phyloP scores from a whole-genome alignment of 176 grass and related monocot genomes.

The Saccharum officinarum region DNA sequence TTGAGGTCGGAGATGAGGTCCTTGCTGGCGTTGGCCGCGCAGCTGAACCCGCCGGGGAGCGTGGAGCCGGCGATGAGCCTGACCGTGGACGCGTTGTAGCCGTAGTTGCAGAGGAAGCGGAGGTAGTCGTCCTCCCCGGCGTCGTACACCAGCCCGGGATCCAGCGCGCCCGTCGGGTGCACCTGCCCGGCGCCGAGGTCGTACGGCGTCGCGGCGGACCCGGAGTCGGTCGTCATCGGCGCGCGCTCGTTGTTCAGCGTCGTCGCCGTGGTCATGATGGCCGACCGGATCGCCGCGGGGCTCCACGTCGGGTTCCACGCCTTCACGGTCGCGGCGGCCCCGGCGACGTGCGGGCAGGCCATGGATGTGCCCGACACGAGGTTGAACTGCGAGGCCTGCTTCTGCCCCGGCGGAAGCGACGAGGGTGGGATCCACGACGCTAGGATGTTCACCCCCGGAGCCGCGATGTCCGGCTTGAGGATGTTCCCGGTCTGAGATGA shows the following conservation, averaged over 20 bases:
- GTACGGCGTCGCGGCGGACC: slow-evolving; percentile 60
- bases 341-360: slow-evolving; percentile 84
- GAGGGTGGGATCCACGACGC: slow-evolving; percentile 74
- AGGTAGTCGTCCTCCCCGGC: slow-evolving; percentile 56
- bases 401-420: slow-evolving; percentile 58
- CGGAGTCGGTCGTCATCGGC: slow-evolving; percentile 47
- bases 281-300: slow-evolving; percentile 73
- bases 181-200: slow-evolving; percentile 79
- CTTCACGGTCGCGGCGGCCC: slow-evolving; percentile 61
- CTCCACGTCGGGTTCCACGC: slow-evolving; percentile 91
- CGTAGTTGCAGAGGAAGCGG: slow-evolving; percentile 85
- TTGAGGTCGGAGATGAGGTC: slow-evolving; percentile 85
- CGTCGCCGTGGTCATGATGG: slow-evolving; percentile 88
- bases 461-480: slow-evolving; percentile 83
- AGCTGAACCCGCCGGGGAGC: slow-evolving; percentile 43
- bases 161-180: slow-evolving; percentile 55
- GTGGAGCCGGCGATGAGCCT: slow-evolving; percentile 53
- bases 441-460: slow-evolving; percentile 89
- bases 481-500: slow-evolving; percentile 55
- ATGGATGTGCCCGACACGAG: slow-evolving; percentile 89
- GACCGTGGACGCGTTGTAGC: slow-evolving; percentile 57
- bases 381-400: slow-evolving; percentile 70
- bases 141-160: slow-evolving; percentile 83
- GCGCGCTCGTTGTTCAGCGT: slow-evolving; percentile 54
- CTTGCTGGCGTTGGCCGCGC: slow-evolving; percentile 62